phyloP scores from a whole-genome alignment of 2,329 filamentous ascomycete species.

The Fusarium sp. region DNA sequence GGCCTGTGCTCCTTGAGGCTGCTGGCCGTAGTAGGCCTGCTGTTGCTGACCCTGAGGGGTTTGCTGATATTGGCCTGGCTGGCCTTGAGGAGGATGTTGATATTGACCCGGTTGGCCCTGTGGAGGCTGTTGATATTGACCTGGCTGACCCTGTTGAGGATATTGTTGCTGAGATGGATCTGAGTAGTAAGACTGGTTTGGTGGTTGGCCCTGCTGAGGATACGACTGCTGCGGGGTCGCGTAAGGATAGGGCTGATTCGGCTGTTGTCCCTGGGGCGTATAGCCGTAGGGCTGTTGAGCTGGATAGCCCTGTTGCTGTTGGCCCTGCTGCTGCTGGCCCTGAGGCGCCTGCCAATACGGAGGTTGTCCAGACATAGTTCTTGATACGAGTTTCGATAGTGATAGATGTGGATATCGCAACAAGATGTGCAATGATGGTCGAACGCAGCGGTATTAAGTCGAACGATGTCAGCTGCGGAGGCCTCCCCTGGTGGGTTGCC shows the following conservation, averaged over 20 bases:
- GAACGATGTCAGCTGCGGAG: not conserved
- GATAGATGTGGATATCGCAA: not conserved
- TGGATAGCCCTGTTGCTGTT: conserved; percentile 9
- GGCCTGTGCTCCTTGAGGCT: conserved; percentile 36
- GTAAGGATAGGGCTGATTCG: not conserved
- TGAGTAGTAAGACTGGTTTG: conserved; percentile 22
- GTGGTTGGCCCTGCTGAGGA: conserved; percentile 6
- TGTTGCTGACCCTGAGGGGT: conserved; percentile 13
- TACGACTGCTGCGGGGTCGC: conserved; percentile 20
- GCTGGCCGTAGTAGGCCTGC: conserved; percentile 25
- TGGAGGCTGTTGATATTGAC: not conserved
- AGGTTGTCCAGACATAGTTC: conserved; percentile 20
- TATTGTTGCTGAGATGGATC: conserved; percentile 24
- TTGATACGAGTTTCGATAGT: not conserved
- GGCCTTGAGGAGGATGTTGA: conserved; percentile 1
- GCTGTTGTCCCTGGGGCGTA: conserved; percentile 21
- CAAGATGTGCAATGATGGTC: not conserved
- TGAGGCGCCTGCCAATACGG: conserved; percentile 36
- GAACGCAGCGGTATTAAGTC: not conserved
- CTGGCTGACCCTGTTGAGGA: conserved; percentile 5
- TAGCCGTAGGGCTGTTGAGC: conserved; percentile 32
- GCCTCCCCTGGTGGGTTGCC: not conserved
- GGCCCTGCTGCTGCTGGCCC: conserved; percentile 2
- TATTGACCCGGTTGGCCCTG: conserved; percentile 10
- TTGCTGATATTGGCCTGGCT: conserved; percentile 7